Conservation (phyloP, 495 filamentous ascomycete species). For the Xylaria curta region DNA sequence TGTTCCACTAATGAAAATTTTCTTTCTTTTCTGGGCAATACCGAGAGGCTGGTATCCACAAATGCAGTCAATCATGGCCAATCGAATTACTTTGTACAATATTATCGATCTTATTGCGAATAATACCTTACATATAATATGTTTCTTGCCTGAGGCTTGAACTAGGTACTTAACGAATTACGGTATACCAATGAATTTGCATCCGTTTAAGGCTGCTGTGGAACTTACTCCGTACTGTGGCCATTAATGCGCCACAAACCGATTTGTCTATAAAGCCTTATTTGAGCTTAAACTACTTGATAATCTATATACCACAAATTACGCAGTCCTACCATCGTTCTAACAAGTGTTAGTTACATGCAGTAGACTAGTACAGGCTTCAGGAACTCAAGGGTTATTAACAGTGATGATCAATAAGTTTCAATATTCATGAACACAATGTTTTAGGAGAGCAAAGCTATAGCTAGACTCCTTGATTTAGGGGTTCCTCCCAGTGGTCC, state of each 20-base stretch:
- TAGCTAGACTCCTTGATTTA: neutral
- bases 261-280: neutral
- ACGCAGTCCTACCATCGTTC: neutral
- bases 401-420: neutral
- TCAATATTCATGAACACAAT: neutral
- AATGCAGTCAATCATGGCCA: neutral
- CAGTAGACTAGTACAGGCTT: neutral
- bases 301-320: neutral
- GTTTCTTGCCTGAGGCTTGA: neutral
- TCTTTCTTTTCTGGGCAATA: neutral
- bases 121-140: neutral
- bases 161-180: neutral
- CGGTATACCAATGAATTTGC: no score
- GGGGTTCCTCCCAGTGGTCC: neutral
- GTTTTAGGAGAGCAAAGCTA: neutral
- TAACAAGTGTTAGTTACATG: neutral
- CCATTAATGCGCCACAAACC: neutral
- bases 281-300: neutral
- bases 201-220: no score
- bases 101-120: neutral
- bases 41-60: neutral
- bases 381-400: neutral
- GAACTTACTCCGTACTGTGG: no score
- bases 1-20: constrained; percentile 12
- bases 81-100: neutral